Evolutionary conservation across 2,329 filamentous ascomycete species (phyloP).

Genomic region (Pseudogymnoascus destructans): DNA sequence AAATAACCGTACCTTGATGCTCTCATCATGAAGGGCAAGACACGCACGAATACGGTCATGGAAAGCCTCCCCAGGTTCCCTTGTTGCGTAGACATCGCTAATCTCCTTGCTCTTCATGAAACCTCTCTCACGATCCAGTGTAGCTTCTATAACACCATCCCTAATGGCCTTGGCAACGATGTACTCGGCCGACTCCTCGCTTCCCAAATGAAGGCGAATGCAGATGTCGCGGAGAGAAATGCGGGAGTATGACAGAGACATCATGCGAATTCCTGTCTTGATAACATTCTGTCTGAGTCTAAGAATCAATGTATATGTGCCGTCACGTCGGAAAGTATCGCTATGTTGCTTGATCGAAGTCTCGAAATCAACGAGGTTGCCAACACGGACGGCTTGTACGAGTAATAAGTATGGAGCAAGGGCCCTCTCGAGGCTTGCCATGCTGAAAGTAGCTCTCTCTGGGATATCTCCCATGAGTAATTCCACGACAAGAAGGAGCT

Average conservation of each 20-base stretch:
- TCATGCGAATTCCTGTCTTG: conserved; percentile 98
- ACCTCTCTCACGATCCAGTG: conserved; percentile 81
- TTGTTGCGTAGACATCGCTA: conserved; percentile 88
- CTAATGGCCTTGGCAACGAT: conserved; percentile 98
- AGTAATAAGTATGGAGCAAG: conserved; percentile 88
- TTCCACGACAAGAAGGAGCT: conserved; percentile 92
- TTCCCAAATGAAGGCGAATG: conserved; percentile 82
- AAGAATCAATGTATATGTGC: conserved; percentile 88
- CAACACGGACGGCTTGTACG: conserved; percentile 91
- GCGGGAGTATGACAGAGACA: conserved; percentile 93
- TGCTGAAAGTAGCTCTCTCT: conserved; percentile 85
- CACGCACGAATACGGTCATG: conserved; percentile 92
- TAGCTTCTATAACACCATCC: conserved; percentile 93
- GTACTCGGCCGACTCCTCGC: conserved; percentile 95
- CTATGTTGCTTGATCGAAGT: conserved; percentile 71
- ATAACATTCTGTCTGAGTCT: conserved; percentile 96
- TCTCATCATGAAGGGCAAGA: conserved; percentile 87
- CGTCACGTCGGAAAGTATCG: conserved; percentile 79
- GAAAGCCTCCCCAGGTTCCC: conserved; percentile 93
- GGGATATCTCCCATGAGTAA: conserved; percentile 97
- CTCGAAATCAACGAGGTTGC: conserved; percentile 87
- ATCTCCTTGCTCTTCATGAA: conserved; percentile 99
- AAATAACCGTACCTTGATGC: conserved; percentile 64
- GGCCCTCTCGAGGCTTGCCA: conserved; percentile 71
- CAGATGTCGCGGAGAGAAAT: conserved; percentile 97